A percentile compares a stretch with the other conserved stretches of the same genome.
Evolutionary conservation across 2,329 filamentous ascomycete species (phyloP).

Genomic region (Hirsutella thompsonii): DNA sequence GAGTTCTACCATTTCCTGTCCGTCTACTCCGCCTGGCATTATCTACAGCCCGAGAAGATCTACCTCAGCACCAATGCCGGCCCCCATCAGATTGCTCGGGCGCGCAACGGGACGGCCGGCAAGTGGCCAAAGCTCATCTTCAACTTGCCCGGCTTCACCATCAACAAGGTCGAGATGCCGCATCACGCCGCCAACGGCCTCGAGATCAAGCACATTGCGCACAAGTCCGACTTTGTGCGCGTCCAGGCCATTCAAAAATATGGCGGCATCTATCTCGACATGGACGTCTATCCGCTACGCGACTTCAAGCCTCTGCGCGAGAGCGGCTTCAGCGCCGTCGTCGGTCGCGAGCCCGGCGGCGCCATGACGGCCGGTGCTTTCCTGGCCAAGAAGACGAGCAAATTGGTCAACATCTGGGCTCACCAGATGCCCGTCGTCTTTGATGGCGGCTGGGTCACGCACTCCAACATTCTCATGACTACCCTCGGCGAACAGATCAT

Average conservation of each 20-base stretch:
- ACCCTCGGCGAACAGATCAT: neutral
- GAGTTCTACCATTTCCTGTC: conserved; percentile 13
- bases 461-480: neutral
- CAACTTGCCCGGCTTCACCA: conserved; percentile 7
- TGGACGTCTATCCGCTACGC: conserved; percentile 9
- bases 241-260: conserved; percentile 8
- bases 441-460: neutral
- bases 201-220: conserved; percentile 6
- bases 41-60: conserved; percentile 10
- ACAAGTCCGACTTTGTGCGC: conserved; percentile 11
- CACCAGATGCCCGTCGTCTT: neutral
- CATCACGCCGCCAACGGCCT: conserved; percentile 7
- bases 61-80: conserved; percentile 15
- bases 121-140: conserved; percentile 13
- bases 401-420: neutral
- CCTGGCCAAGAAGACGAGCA: neutral
- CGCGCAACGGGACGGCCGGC: conserved; percentile 2
- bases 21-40: conserved; percentile 10
- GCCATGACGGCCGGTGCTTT: neutral
- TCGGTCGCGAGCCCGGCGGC: neutral
- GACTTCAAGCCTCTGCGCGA: conserved; percentile 6
- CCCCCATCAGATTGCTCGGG: conserved; percentile 3
- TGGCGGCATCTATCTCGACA: conserved; percentile 11
- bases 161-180: conserved; percentile 19
- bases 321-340: neutral